These are phyloP conservation scores for Saccharomyces mikatae DNA, from an alignment of 805 yeast genomes.

Conservation along the genomic window DNA sequence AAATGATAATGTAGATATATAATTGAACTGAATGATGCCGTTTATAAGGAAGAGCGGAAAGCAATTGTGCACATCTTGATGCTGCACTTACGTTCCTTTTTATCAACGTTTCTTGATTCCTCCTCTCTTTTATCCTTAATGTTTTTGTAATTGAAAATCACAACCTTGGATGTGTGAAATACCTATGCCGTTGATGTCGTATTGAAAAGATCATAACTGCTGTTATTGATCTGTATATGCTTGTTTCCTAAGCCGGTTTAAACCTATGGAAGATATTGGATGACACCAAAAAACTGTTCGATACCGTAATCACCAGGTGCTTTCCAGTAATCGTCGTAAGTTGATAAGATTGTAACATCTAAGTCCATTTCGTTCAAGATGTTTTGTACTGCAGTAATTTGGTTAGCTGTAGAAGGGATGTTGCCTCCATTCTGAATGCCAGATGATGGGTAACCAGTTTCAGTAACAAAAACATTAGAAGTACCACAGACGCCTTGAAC, in stretches of 20 bases:
- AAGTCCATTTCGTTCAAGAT: conserved; percentile 52
- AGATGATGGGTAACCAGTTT: conserved; percentile 81
- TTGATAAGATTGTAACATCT: conserved; percentile 64
- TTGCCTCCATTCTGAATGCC: conserved; percentile 69
- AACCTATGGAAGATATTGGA: conserved; percentile 24
- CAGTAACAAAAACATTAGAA: conserved; percentile 56
- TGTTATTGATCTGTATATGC: neutral
- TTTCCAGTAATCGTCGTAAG: conserved; percentile 86
- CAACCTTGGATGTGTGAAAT: neutral
- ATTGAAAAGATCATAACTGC: neutral
- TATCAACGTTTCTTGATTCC: neutral
- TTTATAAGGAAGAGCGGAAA: neutral
- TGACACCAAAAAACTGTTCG: conserved; percentile 80
- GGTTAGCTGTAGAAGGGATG: conserved; percentile 64
- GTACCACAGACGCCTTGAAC: conserved; percentile 49
- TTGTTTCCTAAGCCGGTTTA: neutral
- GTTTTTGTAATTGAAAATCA: neutral
- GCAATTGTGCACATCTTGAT: neutral
- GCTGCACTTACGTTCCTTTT: neutral
- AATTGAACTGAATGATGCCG: neutral
- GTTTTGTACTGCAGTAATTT: conserved; percentile 54
- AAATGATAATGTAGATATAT: neutral
- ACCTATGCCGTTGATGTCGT: neutral
- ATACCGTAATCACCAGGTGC: conserved; percentile 72
- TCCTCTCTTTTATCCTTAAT: neutral